These are phyloP conservation scores for Epichloe hybrida DNA, from an alignment of 2,329 filamentous ascomycete genomes.

Conservation along the genomic window DNA sequence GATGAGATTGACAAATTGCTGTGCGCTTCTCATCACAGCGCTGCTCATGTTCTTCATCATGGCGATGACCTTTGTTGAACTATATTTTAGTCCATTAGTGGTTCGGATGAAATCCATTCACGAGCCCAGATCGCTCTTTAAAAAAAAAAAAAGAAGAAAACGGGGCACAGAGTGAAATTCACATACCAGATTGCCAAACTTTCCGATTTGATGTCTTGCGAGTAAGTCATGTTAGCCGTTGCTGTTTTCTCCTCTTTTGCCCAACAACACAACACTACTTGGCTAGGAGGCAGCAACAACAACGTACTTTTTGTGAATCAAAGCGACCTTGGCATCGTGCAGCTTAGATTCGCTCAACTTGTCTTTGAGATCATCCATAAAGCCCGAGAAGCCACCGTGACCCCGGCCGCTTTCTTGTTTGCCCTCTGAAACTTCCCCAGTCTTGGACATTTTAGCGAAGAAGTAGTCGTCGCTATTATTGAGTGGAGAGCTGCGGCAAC, in stretches of 20 bases:
- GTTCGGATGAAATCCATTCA: neutral
- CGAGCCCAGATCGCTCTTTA: neutral
- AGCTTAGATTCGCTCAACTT: conserved; percentile 41
- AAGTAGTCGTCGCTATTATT: neutral
- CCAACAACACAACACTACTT: neutral
- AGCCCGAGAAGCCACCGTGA: conserved; percentile 17
- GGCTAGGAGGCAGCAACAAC: conserved; percentile 4
- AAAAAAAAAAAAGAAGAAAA: neutral
- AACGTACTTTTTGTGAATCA: conserved; percentile 45
- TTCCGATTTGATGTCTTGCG: conserved; percentile 41
- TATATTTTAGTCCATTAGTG: conserved; percentile 11
- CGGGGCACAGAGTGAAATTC: neutral
- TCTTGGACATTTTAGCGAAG: neutral
- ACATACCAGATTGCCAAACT: conserved; percentile 46
- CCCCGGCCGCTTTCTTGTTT: neutral
- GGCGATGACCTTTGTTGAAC: conserved; percentile 80
- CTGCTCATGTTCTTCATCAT: conserved; percentile 87
- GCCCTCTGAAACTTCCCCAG: neutral
- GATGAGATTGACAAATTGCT: conserved; percentile 56
- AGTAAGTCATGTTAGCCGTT: neutral
- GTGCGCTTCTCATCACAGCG: conserved; percentile 68
- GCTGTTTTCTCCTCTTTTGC: neutral
- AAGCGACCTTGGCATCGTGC: conserved; percentile 41
- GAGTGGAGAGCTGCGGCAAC: neutral
- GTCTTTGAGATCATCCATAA: conserved; percentile 38